Percentiles rank a stretch among this genome's conserved stretches.
Evolutionary conservation across 1,284 basidiomycete species (phyloP).

Genomic region (Austroboletus niveus): DNA sequence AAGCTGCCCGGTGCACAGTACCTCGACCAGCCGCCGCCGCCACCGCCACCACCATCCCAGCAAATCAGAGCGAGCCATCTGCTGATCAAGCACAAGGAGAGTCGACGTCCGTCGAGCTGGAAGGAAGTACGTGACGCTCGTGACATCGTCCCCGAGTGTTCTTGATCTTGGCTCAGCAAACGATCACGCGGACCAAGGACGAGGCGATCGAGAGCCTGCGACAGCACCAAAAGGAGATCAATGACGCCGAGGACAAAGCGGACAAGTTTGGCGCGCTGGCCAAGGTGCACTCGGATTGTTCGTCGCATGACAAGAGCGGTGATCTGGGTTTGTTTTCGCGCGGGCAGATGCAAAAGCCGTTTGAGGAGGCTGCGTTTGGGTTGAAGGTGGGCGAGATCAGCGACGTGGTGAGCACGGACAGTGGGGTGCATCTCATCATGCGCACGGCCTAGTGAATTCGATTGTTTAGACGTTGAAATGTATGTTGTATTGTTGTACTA

Average conservation of each 20-base stretch:
- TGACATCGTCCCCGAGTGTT: neutral
- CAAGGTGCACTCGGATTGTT: slow-evolving; percentile 78
- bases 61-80: slow-evolving; percentile 94
- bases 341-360: slow-evolving; percentile 97
- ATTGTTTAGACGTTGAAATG: too few species aligned
- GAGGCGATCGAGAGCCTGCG: slow-evolving; percentile 83
- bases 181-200: slow-evolving; percentile 85
- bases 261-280: slow-evolving; percentile 79
- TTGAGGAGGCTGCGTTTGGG: slow-evolving; percentile 88
- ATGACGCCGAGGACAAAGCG: slow-evolving; percentile 41
- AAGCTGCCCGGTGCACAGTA: slow-evolving; percentile 66
- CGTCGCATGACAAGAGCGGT: slow-evolving; percentile 76
- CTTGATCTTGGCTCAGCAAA: slow-evolving; percentile 48
- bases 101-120: slow-evolving; percentile 89
- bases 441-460: slow-evolving; percentile 66
- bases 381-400: slow-evolving; percentile 85
- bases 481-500: too few species aligned
- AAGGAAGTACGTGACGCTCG: slow-evolving; percentile 66
- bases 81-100: slow-evolving; percentile 88
- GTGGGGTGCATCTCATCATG: slow-evolving; percentile 94
- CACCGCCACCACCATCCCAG: neutral
- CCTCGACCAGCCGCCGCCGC: slow-evolving; percentile 40
- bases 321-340: slow-evolving; percentile 86
- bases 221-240: slow-evolving; percentile 61
- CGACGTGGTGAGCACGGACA: slow-evolving; percentile 86